phyloP scores from a whole-genome alignment of 192 early-diverging fungal species.

The Podila horticola region DNA sequence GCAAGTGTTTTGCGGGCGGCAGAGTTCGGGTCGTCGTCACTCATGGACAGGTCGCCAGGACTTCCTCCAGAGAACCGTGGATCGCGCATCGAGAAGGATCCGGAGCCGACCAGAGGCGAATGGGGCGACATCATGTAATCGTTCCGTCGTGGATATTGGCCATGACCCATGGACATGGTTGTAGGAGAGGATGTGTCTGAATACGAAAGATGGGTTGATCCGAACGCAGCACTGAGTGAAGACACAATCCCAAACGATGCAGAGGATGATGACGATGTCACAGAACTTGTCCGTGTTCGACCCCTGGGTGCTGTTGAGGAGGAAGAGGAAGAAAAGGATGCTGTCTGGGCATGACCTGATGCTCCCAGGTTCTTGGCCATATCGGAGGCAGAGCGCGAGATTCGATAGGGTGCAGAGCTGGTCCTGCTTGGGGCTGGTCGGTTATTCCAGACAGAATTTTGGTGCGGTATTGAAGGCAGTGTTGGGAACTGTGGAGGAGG shows the following conservation, averaged over 20 bases:
- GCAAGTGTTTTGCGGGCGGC: neutral
- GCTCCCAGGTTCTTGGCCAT: neutral
- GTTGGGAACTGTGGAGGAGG: neutral
- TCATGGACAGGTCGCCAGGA: neutral
- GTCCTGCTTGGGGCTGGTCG: neutral
- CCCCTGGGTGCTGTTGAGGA: neutral
- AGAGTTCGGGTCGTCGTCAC: neutral
- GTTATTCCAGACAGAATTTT: neutral
- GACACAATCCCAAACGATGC: slow-evolving; percentile 28
- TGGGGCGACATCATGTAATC: neutral
- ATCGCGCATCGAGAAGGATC: too few species aligned
- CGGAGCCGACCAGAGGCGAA: neutral
- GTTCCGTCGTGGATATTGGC: neutral
- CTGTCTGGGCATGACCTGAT: neutral
- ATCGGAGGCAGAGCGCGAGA: neutral
- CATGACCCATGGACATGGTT: neutral
- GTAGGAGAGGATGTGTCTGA: slow-evolving; percentile 1
- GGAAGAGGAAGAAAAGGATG: neutral
- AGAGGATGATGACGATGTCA: slow-evolving; percentile 29
- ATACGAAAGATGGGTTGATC: slow-evolving; percentile 20
- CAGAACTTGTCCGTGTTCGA: slow-evolving; percentile 32
- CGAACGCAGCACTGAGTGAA: slow-evolving; percentile 14
- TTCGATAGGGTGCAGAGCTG: neutral
- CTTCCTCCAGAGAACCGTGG: neutral
- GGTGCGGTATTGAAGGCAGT: neutral